Base-by-base conservation (phyloP, 768 basidiomycete genomes). In the Chalciporus sphaerocephalus region DNA sequence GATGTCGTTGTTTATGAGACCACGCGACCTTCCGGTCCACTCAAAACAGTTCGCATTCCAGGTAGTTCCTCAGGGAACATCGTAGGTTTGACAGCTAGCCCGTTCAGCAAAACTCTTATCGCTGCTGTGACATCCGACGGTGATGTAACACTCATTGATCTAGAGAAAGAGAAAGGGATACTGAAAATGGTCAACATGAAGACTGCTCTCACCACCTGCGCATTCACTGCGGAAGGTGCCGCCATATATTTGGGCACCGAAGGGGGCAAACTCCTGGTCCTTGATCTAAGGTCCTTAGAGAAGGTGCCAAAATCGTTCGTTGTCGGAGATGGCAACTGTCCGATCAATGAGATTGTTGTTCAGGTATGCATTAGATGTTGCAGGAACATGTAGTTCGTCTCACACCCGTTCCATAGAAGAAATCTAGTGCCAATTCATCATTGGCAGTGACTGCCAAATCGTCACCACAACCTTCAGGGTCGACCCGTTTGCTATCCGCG, bases 71-170 rank as follows among this genome's bases (percentile, higher is more conserved):
- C 65, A 0, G 80, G 79, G 7, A 62, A 75, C n/a, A 73, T 88
- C 18, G 62, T 76, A 4, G 74, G 74, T 11, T 61, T 87, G 8
- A 70, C 78, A 6, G 80, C 77, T 50, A 87, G 85, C 51, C 85
- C 87, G 6, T 88, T 87, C 62, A 87, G 85, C 65, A 87, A 83
- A 67, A 83, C 81, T 2, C 66, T 89, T 25, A 70, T 84, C 20
- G 81, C 81, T 2, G 74, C 75, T 34, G 78, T 75, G 1, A 81
- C 74, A 33, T 68, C 74, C 11, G 68, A 64, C 4, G 85, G 85
- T 1, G 65, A 68, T 34, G 70, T 89, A 10, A 71, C 64, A 4
- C 70, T 88, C 7, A 64, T 88, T 39, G 87, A 90, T 57, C 58
- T 90, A 18, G 85, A 89, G 39, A 88, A 87, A 60, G 85, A 87